Conservation (phyloP, 2,329 filamentous ascomycete genomes). For the Cercospora beticola region DNA sequence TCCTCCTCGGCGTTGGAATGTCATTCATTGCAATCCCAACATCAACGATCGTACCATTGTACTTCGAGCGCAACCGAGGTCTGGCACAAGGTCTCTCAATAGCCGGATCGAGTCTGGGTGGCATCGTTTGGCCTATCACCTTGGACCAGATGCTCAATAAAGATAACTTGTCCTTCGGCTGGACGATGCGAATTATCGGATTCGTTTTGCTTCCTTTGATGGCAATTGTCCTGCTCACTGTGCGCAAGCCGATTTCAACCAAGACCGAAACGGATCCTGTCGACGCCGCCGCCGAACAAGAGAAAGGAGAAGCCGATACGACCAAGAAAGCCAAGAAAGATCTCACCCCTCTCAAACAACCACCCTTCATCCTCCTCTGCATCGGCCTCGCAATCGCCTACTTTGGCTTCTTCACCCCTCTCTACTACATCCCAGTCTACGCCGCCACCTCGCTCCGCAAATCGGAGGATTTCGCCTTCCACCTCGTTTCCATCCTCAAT, state of each 20-base stretch:
- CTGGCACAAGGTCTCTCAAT: constrained; percentile 42
- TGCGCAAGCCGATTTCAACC: background rate
- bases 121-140: constrained; percentile 44
- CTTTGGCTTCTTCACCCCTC: constrained; percentile 39
- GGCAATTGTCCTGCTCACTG: constrained; percentile 21
- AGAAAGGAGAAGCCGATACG: background rate
- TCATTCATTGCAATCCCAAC: constrained; percentile 49
- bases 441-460: constrained; percentile 30
- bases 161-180: constrained; percentile 52
- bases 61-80: constrained; percentile 50
- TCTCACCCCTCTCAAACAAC: constrained; percentile 23
- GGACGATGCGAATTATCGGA: constrained; percentile 53
- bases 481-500: constrained; percentile 44
- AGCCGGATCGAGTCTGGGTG: constrained; percentile 17
- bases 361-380: constrained; percentile 30
- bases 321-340: constrained; percentile 21
- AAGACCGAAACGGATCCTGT: background rate
- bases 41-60: constrained; percentile 47
- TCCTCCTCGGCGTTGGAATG: constrained; percentile 46
- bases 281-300: background rate
- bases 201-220: constrained; percentile 51
- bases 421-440: constrained; percentile 44
- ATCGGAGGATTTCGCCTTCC: constrained; percentile 28
- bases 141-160: constrained; percentile 50
- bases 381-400: constrained; percentile 26